Conservation (phyloP, 768 basidiomycete genomes). For the Kwoniella sp. region DNA sequence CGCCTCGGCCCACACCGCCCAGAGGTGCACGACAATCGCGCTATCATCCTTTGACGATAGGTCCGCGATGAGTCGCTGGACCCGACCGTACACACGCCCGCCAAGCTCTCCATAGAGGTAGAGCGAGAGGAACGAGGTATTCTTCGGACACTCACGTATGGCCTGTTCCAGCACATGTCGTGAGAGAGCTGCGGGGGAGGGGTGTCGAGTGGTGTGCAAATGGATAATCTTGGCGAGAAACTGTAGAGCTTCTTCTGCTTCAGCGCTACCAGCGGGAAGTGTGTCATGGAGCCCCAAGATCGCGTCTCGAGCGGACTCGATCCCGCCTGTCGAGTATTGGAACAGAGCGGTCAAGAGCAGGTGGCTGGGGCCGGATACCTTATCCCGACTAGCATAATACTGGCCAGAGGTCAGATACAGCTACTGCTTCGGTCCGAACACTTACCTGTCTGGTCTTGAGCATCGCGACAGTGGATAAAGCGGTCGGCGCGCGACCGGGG, state of each 20-base stretch:
- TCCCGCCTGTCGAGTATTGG: conserved; percentile 24
- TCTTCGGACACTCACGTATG: conserved; percentile 48
- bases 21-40: conserved; percentile 37
- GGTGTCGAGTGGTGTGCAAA: conserved; percentile 26
- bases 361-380: conserved; percentile 3
- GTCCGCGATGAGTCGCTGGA: conserved; percentile 46
- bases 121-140: conserved; percentile 50
- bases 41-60: conserved; percentile 4
- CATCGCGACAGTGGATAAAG: conserved; percentile 8
- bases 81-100: conserved; percentile 48
- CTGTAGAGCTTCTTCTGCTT: conserved; percentile 46
- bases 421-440: background rate
- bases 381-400: background rate
- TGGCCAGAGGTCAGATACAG: background rate
- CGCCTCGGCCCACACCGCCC: conserved; percentile 46
- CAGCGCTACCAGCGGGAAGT: conserved; percentile 22
- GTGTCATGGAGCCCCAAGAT: conserved; percentile 30
- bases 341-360: conserved; percentile 36
- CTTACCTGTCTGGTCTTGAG: conserved; percentile 37
- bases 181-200: conserved; percentile 36
- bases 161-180: conserved; percentile 47
- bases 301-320: conserved; percentile 29
- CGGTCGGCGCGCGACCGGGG: conserved; percentile 8
- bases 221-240: conserved; percentile 42
- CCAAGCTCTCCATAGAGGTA: conserved; percentile 48